Conservation (phyloP, 495 filamentous ascomycete species). For the Hyaloscypha bicolor region DNA sequence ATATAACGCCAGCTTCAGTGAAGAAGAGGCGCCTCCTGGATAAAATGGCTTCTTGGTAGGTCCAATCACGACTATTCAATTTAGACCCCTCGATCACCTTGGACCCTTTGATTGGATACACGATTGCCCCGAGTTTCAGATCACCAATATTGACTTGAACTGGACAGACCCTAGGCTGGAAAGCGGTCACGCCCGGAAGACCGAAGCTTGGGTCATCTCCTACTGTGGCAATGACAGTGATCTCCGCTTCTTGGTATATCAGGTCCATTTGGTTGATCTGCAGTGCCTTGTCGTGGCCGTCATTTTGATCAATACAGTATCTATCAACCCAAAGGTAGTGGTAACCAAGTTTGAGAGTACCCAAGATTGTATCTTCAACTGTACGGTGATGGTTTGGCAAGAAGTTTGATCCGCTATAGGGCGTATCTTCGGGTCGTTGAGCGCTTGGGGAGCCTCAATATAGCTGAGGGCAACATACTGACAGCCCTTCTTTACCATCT, state of each 20-base stretch:
- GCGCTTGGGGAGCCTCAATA: too few relatives aligned
- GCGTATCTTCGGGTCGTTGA: too few relatives aligned
- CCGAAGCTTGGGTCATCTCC: constrained; percentile 34
- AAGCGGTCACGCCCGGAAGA: constrained; percentile 34
- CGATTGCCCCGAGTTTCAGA: too few relatives aligned
- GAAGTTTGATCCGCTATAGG: background rate
- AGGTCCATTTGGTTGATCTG: constrained; percentile 37
- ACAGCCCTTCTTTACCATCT: too few relatives aligned
- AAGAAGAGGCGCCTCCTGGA: background rate
- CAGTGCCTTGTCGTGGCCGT: constrained; percentile 18
- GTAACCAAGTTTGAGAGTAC: constrained; percentile 23
- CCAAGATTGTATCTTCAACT: constrained; percentile 30
- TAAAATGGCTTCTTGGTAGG: constrained; percentile 26
- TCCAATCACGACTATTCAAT: constrained; percentile 45
- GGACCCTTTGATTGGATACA: too few relatives aligned
- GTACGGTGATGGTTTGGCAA: background rate
- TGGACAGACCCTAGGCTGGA: too few relatives aligned
- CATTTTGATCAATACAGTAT: constrained; percentile 32
- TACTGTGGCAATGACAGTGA: constrained; percentile 38
- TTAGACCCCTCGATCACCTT: constrained; percentile 12
- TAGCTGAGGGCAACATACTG: too few relatives aligned
- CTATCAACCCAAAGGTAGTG: constrained; percentile 38
- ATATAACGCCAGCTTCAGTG: background rate
- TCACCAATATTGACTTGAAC: too few relatives aligned
- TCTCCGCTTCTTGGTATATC: constrained; percentile 31